Conservation (phyloP, 495 filamentous ascomycete species). For the Aspergillus nidulans region DNA sequence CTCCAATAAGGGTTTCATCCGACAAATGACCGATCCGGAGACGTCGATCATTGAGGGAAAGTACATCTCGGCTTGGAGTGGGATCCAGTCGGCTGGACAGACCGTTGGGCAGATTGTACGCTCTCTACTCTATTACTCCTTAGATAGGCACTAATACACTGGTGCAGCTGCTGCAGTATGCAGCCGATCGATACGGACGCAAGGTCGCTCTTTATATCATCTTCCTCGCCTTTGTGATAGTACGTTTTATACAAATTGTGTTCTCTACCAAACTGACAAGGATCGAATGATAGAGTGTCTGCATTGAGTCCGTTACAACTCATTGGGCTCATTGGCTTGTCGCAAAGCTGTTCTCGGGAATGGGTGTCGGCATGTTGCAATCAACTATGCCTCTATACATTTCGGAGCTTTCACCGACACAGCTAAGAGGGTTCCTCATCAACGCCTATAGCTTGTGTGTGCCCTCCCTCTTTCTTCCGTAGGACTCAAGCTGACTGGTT, state of each 20-base stretch:
- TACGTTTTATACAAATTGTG: neutral
- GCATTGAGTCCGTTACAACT: constrained; percentile 35
- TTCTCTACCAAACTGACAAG: neutral
- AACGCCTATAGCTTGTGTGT: constrained; percentile 38
- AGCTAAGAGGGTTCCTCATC: constrained; percentile 35
- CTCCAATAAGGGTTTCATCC: constrained; percentile 38
- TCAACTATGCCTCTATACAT: constrained; percentile 40
- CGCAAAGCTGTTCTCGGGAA: constrained; percentile 38
- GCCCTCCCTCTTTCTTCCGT: neutral
- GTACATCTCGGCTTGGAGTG: constrained; percentile 39
- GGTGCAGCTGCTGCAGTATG: constrained; percentile 29
- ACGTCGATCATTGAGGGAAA: constrained; percentile 29
- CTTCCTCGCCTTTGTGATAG: constrained; percentile 11
- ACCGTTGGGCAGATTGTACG: constrained; percentile 30
- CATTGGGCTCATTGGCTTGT: constrained; percentile 37
- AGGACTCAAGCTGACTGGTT: neutral
- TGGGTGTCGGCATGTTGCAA: constrained; percentile 40
- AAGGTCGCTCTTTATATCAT: constrained; percentile 15
- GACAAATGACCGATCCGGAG: constrained; percentile 26
- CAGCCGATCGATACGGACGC: constrained; percentile 20
- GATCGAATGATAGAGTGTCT: constrained; percentile 17
- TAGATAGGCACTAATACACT: neutral
- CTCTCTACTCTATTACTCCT: neutral
- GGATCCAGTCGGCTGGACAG: constrained; percentile 39
- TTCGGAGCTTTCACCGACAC: constrained; percentile 37